Conservation (phyloP, 257 asterid genomes). For the Lycium ferocissimum region DNA sequence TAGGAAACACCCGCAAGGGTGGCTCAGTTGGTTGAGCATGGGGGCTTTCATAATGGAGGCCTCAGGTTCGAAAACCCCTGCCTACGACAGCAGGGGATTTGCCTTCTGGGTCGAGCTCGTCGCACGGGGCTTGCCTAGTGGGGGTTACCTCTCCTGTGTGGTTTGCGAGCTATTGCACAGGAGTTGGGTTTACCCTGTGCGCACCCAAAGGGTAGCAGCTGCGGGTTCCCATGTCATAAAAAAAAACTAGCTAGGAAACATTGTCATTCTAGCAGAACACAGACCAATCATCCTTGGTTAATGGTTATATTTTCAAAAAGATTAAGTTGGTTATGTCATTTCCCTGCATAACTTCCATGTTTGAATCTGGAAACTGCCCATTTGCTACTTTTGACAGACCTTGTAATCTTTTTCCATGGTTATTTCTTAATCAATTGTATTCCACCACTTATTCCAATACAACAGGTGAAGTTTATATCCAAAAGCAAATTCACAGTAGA, state of each 20-base stretch:
- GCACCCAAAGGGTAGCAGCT: no score
- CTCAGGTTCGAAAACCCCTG: no score
- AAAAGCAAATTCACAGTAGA: conserved; percentile 56
- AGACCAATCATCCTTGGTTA: neutral
- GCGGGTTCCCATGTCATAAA: no score
- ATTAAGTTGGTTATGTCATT: conserved; percentile 5
- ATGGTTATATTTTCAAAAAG: neutral
- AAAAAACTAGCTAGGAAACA: neutral
- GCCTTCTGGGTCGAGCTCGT: no score
- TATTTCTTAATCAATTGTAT: conserved; percentile 2
- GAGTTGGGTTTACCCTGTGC: no score
- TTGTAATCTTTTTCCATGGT: neutral
- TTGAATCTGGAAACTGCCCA: conserved; percentile 10
- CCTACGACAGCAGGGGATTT: no score
- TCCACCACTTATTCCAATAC: conserved; percentile 26
- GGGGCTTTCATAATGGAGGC: no score
- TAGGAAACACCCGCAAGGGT: neutral
- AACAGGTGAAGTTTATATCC: conserved; percentile 65
- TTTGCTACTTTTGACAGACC: conserved; percentile 6
- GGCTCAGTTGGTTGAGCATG: no score
- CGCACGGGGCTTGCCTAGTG: no score
- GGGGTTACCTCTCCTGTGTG: no score
- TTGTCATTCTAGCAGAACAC: neutral
- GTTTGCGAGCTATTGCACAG: no score
- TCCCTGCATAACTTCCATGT: neutral